These are phyloP conservation scores for Sonneratia caseolaris DNA, from an alignment of 345 rosid genomes.

Conservation along the genomic window DNA sequence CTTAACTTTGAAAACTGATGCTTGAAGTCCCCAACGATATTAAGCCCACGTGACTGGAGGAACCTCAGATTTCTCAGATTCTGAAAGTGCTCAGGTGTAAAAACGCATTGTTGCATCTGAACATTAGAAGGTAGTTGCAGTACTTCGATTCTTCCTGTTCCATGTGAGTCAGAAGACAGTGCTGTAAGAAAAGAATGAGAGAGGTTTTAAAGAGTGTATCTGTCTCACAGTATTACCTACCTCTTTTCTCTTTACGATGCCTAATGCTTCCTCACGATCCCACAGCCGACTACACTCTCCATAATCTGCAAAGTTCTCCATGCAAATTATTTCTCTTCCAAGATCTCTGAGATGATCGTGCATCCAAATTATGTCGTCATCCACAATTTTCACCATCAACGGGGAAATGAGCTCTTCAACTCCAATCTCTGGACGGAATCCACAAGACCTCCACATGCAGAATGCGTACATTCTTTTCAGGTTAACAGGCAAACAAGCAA, in stretches of 20 bases:
- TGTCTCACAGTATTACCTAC: not conserved
- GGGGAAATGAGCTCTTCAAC: not conserved
- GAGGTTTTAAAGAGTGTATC: not conserved
- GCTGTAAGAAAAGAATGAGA: not conserved
- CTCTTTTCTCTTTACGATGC: conserved; percentile 1
- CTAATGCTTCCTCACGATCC: conserved; percentile 4
- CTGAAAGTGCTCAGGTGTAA: not conserved
- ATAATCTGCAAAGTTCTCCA: not conserved
- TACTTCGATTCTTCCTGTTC: not conserved
- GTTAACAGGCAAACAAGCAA: conserved; percentile 2
- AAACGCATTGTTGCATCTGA: not conserved
- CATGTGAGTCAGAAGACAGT: not conserved
- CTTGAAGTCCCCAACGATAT: conserved; percentile 3
- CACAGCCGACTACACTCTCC: conserved; percentile 6
- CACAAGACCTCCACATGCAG: conserved; percentile 8
- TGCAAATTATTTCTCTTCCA: conserved; percentile 5
- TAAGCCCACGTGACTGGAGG: not conserved
- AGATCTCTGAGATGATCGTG: conserved; percentile 7
- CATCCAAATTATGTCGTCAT: not conserved
- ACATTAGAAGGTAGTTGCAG: not conserved
- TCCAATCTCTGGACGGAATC: conserved; percentile 4
- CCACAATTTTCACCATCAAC: not conserved
- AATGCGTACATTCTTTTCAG: not conserved
- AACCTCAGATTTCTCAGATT: conserved; percentile 2
- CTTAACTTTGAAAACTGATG: not conserved